These are phyloP conservation scores for Cylindrodendrum hubeiense DNA, from an alignment of 2,329 filamentous ascomycete species.

Conservation along the genomic window DNA sequence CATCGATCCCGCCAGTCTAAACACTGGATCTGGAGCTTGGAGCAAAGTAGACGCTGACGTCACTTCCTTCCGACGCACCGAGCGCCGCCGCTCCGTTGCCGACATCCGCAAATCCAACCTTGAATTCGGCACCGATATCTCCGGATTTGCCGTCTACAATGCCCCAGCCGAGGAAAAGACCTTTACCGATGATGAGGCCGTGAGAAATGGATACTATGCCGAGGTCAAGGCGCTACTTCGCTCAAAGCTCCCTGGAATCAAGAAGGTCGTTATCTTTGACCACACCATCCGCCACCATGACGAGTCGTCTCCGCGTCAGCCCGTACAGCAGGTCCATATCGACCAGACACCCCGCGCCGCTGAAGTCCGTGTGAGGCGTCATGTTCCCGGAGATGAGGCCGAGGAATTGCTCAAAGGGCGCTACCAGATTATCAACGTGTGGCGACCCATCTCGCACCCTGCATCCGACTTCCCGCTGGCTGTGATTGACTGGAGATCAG, in stretches of 20 bases:
- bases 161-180: constrained; percentile 59
- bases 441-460: constrained; percentile 47
- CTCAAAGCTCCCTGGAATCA: constrained; percentile 65
- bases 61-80: constrained; percentile 35
- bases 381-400: constrained; percentile 62
- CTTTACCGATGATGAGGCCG: constrained; percentile 67
- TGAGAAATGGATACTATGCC: constrained; percentile 69
- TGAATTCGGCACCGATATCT: constrained; percentile 38
- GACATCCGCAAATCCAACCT: constrained; percentile 37
- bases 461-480: constrained; percentile 41
- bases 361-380: constrained; percentile 70
- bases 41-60: constrained; percentile 40
- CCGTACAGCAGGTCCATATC: constrained; percentile 78
- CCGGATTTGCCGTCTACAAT: constrained; percentile 42
- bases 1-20: constrained; percentile 21
- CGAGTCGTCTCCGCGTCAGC: constrained; percentile 69
- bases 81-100: constrained; percentile 34
- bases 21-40: constrained; percentile 26
- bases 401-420: constrained; percentile 52
- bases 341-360: constrained; percentile 77
- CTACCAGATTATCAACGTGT: constrained; percentile 67
- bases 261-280: constrained; percentile 77
- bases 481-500: constrained; percentile 41
- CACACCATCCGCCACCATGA: constrained; percentile 74
- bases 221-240: constrained; percentile 71